These are phyloP conservation scores for Plasmopara viticola DNA, from an alignment of 352 stramenopile genomes.

Conservation along the genomic window DNA sequence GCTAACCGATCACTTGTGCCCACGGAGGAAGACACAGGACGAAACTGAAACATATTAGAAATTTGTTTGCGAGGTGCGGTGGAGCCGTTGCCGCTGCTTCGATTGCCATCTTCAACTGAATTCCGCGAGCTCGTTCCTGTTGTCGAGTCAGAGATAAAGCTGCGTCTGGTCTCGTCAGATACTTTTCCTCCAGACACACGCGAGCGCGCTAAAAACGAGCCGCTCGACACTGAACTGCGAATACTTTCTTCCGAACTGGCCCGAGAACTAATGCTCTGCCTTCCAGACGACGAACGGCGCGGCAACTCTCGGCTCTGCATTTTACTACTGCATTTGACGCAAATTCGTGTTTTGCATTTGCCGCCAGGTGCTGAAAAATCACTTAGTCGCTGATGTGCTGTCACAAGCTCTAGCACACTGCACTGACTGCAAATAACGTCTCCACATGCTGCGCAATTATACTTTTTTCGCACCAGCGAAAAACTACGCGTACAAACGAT, in stretches of 20 bases:
- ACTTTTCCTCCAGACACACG: slow-evolving; percentile 17
- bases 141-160: slow-evolving; percentile 32
- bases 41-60: slow-evolving; percentile 64
- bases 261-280: slow-evolving; percentile 27
- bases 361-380: slow-evolving; percentile 31
- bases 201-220: slow-evolving; percentile 22
- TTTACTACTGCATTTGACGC: slow-evolving; percentile 65
- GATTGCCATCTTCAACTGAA: slow-evolving; percentile 26
- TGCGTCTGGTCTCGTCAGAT: slow-evolving; percentile 28
- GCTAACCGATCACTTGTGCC: slow-evolving; percentile 31
- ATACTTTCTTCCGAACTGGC: slow-evolving; percentile 26
- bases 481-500: slow-evolving; percentile 79
- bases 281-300: slow-evolving; percentile 31
- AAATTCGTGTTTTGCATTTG: slow-evolving; percentile 73
- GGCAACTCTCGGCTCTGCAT: slow-evolving; percentile 50
- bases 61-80: slow-evolving; percentile 28
- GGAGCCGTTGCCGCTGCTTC: slow-evolving; percentile 28
- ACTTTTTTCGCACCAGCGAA: slow-evolving; percentile 80
- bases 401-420: slow-evolving; percentile 70
- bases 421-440: slow-evolving; percentile 82
- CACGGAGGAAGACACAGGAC: slow-evolving; percentile 32
- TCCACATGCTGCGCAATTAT: slow-evolving; percentile 74
- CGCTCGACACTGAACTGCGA: slow-evolving; percentile 25
- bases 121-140: slow-evolving; percentile 25
- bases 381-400: slow-evolving; percentile 31